Conservation (phyloP, 768 basidiomycete species). For the Boletus pseudopeckii region DNA sequence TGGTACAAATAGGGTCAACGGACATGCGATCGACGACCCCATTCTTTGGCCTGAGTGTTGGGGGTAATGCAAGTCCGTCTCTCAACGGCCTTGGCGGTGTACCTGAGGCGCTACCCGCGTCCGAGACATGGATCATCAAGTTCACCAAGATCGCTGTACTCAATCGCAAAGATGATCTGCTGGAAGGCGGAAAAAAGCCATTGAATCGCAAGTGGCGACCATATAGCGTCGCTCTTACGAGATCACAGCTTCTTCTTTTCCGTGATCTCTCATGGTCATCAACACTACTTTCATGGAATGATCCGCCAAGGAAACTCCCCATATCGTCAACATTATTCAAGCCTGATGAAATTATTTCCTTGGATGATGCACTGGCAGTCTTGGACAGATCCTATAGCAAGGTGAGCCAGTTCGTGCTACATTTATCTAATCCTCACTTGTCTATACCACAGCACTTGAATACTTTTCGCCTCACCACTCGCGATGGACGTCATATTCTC, state of each 20-base stretch:
- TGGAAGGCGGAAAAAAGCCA: conserved; percentile 74
- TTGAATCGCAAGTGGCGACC: conserved; percentile 82
- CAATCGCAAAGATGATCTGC: conserved; percentile 74
- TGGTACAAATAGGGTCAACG: conserved; percentile 52
- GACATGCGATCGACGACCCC: conserved; percentile 40
- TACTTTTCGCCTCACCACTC: conserved; percentile 74
- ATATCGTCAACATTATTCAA: conserved; percentile 48
- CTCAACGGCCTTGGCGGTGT: conserved; percentile 25
- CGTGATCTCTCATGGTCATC: conserved; percentile 62
- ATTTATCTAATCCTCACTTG: conserved; percentile 1
- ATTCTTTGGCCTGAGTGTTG: conserved; percentile 41
- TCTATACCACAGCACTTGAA: conserved; percentile 45
- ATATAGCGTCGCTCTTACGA: conserved; percentile 83
- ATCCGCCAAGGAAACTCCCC: conserved; percentile 34
- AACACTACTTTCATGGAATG: conserved; percentile 43
- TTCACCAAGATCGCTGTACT: conserved; percentile 80
- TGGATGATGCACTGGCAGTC: conserved; percentile 77
- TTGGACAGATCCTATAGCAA: conserved; percentile 74
- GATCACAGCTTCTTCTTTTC: conserved; percentile 89
- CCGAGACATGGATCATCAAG: conserved; percentile 50
- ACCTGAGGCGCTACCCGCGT: conserved; percentile 23
- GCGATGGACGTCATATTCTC: conserved; percentile 77
- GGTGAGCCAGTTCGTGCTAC: conserved; percentile 41
- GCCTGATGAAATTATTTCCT: conserved; percentile 82
- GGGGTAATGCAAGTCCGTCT: conserved; percentile 33